Base-by-base conservation (phyloP, 2,329 filamentous ascomycete genomes). In the Pezicula neosporulosa region DNA sequence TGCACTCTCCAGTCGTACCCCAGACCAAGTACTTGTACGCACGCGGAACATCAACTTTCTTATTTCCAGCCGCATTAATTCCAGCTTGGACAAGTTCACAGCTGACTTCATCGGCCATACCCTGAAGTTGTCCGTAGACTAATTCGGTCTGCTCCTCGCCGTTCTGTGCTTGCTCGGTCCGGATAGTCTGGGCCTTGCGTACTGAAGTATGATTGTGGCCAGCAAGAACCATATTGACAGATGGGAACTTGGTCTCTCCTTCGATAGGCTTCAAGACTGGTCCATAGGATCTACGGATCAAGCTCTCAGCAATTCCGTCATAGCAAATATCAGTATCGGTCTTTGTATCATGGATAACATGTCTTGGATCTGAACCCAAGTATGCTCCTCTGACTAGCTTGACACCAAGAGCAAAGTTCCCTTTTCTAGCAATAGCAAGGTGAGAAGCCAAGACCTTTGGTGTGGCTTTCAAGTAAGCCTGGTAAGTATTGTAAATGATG, bases 61-160 rank as follows among this genome's bases (percentile, higher is more conserved):
- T 15, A 2, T 38, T 44, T 19, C 49, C 44, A 15, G 44, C 49
- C 57, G 60, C 47, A 2, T 52, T 44, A 39, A 56, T 50, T 1
- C 53, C 56, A 24, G 52, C 56, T 28, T 62, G 56, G 1, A 68
- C 62, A 2, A 86, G 70, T 65, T 83, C 81, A 65, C 82, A 85
- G 66, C 86, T 90, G 48, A 97, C 84, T 66, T 97, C 92, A 61
- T 97, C 93, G 1, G 93, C 93, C 93, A 97, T 97, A 38, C 93
- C 92, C 73, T 93, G 88, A 1, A 97, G 80, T 72, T 97, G 92
- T 3, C 88, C 88, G 67, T 90, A 91, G 1, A 76, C 72, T 2
- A 80, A 67, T 41, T 78, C 74, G 2, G 68, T 68, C 19, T 67
- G 66, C 36, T 68, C 61, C 46, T 70, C 66, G 10, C 71, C 68